phyloP scores from a whole-genome alignment of 768 basidiomycete genomes.

The Tephrocybe rancida region DNA sequence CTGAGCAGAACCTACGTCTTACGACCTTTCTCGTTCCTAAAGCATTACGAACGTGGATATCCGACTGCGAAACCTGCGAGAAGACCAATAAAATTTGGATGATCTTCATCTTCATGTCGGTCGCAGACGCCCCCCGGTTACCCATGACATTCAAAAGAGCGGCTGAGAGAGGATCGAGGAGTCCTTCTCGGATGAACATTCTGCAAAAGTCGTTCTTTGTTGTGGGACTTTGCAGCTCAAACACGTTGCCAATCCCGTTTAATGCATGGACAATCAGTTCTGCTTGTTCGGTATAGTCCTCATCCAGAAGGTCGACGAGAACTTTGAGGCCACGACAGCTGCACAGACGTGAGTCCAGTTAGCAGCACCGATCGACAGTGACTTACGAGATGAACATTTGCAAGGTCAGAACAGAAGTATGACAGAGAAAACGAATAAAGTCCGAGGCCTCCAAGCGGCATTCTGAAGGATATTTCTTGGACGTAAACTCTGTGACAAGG shows the following conservation, averaged over 20 bases:
- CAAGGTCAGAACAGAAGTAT: conserved; percentile 89
- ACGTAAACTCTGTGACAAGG: conserved; percentile 72
- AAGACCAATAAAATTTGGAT: conserved; percentile 89
- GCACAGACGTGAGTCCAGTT: background rate
- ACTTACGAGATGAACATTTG: conserved; percentile 99
- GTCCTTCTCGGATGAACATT: conserved; percentile 96
- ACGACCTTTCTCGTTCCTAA: conserved; percentile 89
- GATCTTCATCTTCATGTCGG: conserved; percentile 85
- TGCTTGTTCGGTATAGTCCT: conserved; percentile 90
- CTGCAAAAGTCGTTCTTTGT: conserved; percentile 98
- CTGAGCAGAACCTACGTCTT: conserved; percentile 60
- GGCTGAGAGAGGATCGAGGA: conserved; percentile 89
- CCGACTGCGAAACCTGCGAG: conserved; percentile 95
- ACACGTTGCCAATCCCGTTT: conserved; percentile 93
- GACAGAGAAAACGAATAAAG: conserved; percentile 90
- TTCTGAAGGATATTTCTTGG: conserved; percentile 91
- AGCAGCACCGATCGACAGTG: no score
- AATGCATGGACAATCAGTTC: conserved; percentile 92
- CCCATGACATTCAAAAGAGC: conserved; percentile 90
- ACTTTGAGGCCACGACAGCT: conserved; percentile 95
- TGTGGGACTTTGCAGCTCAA: conserved; percentile 94
- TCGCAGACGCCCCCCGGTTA: conserved; percentile 61
- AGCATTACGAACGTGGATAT: conserved; percentile 91
- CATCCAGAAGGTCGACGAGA: conserved; percentile 94
- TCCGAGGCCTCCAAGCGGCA: conserved; percentile 95